Conservation (phyloP, 1,139 yeast species). For the Candida sp. region DNA sequence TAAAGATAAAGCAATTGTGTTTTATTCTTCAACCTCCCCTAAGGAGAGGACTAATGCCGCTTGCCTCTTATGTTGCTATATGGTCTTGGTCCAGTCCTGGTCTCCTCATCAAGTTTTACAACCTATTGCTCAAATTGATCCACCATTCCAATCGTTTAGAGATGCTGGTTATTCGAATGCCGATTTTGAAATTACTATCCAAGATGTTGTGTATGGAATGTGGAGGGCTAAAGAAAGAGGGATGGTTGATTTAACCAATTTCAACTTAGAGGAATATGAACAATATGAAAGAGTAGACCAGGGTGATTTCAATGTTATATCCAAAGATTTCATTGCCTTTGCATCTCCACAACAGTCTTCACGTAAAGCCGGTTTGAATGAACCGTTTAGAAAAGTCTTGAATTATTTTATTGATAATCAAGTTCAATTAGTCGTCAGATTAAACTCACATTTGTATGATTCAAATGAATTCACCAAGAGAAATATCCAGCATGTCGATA, state of each 20-base stretch:
- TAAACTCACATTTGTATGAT: constrained; percentile 89
- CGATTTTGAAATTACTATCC: constrained; percentile 89
- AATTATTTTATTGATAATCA: constrained; percentile 68
- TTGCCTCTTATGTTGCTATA: constrained; percentile 87
- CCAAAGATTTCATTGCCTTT: constrained; percentile 94
- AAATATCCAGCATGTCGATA: constrained; percentile 86
- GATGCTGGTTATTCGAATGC: constrained; percentile 98
- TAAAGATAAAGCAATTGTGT: constrained; percentile 85
- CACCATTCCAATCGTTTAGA: constrained; percentile 91
- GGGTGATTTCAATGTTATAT: constrained; percentile 90
- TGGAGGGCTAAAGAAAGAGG: constrained; percentile 98
- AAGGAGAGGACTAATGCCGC: constrained; percentile 92
- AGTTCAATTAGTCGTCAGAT: constrained; percentile 86
- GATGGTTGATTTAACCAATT: constrained; percentile 80
- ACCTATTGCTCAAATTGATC: constrained; percentile 88
- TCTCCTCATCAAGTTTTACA: constrained; percentile 97
- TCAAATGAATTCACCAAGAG: constrained; percentile 76
- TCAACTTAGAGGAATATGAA: constrained; percentile 91
- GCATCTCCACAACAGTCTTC: constrained; percentile 89
- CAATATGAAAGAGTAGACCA: constrained; percentile 94
- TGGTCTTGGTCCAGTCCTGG: constrained; percentile 96
- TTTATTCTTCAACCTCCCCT: constrained; percentile 80
- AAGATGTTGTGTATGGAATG: constrained; percentile 91
- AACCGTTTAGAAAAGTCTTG: constrained; percentile 77
- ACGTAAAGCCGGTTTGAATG: constrained; percentile 49